Conservation (phyloP, 1,284 basidiomycete genomes). For the Ustilago shanxiensis region DNA sequence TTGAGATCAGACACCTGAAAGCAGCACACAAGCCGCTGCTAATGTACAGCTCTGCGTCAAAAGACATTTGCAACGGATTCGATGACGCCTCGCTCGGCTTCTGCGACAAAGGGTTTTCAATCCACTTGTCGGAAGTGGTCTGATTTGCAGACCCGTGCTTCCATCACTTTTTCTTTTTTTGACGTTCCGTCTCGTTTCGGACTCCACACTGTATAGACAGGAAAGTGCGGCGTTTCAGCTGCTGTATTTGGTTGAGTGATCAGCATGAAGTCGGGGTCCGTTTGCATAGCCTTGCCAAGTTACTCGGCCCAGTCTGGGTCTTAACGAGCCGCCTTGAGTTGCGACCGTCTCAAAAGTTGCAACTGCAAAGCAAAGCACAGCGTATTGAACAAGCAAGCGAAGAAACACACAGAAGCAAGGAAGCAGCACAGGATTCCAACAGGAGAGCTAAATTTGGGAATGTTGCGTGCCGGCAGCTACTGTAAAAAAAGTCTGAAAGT, state of each 20-base stretch:
- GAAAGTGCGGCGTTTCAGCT: neutral
- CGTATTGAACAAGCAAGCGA: neutral
- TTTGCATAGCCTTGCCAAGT: conserved; percentile 9
- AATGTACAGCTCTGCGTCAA: no score
- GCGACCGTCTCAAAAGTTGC: no score
- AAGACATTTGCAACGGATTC: neutral
- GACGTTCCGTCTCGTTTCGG: neutral
- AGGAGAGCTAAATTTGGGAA: conserved; percentile 2
- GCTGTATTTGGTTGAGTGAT: conserved; percentile 4
- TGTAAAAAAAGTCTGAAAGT: no score
- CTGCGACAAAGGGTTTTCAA: conserved; percentile 2
- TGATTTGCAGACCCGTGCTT: conserved; percentile 2
- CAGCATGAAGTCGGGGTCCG: neutral
- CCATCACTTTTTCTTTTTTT: neutral
- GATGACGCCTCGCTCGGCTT: conserved; percentile 12
- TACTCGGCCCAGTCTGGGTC: conserved; percentile 2
- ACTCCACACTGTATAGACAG: neutral
- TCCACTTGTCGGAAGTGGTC: neutral
- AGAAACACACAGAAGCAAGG: neutral
- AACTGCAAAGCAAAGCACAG: no score
- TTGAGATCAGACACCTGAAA: no score
- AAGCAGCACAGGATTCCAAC: no score
- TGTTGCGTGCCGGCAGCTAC: neutral
- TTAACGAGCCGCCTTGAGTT: neutral
- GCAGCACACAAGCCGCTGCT: no score